A percentile compares a stretch with the other conserved stretches of the same genome.
Conservation (phyloP, 2,329 filamentous ascomycete species). For the Talaromyces marneffei region DNA sequence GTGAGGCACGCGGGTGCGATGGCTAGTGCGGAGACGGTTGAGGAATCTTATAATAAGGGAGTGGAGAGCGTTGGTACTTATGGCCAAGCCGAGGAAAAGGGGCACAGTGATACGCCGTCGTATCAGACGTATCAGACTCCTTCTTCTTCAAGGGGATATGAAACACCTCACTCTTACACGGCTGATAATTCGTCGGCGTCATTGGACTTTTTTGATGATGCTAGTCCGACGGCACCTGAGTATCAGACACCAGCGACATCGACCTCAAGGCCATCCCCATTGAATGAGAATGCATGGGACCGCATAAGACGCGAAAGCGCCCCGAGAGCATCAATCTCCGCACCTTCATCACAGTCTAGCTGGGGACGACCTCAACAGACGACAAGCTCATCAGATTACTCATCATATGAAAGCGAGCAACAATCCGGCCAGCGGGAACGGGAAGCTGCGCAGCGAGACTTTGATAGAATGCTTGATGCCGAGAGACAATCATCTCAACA, state of each 20-base stretch:
- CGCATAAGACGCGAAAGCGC: conserved; percentile 30
- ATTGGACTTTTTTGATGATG: conserved; percentile 30
- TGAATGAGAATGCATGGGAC: conserved; percentile 31
- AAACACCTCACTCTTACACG: background rate
- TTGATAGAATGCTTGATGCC: conserved; percentile 39
- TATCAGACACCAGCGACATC: conserved; percentile 20
- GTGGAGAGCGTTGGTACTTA: background rate
- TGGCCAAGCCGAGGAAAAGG: background rate
- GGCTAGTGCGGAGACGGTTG: conserved; percentile 5
- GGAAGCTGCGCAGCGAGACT: conserved; percentile 39
- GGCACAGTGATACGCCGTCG: background rate
- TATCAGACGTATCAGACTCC: conserved; percentile 5
- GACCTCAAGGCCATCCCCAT: background rate
- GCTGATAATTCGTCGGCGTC: conserved; percentile 8
- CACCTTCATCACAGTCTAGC: background rate
- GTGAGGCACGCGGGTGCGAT: conserved; percentile 3
- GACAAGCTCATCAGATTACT: background rate
- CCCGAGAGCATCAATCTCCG: background rate
- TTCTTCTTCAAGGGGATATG: background rate
- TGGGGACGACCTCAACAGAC: background rate
- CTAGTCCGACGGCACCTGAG: conserved; percentile 32
- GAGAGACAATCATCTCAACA: conserved; percentile 22
- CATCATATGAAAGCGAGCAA: conserved; percentile 15
- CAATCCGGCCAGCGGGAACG: conserved; percentile 24
- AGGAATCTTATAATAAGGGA: background rate